Evolutionary conservation across 164 flowering plant species (phyloP), one percentile per base, ranked within the genome.

Genomic region (Pachysandra terminalis): DNA sequence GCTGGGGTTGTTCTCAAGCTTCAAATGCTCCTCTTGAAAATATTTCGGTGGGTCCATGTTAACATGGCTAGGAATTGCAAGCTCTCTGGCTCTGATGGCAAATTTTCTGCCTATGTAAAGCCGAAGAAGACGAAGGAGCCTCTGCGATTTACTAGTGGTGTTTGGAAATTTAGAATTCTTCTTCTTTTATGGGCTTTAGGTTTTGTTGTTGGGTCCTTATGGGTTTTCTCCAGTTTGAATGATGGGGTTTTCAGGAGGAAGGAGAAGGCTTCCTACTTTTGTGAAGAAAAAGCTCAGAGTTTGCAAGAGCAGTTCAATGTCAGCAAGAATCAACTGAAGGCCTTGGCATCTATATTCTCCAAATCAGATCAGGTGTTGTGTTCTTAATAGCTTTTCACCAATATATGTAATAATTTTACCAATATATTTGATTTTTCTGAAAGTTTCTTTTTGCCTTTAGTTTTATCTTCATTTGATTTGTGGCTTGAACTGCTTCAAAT

Each of bases 21-120:
- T 55, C 81, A 80, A 37, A 78, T 78, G 65, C 64, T 73, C 26
- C 72, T 82, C 59, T 61, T 82, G 74, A 83, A 71, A 76, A 78
- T 74, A 77, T 78, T 81, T 69, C 70, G 70, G 81, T 83, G 83
- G 85, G 73, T 76, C 78, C 73, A 83, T 71, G 74, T 76, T 49
- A 81, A 67, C 41, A 89, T 89, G 96, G 80, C 91, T 65, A 65
- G 79, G 72, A 79, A 82, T 81, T 75, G 79, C 76, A 81, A 77
- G 74, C 45, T 71, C 19, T 73, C 80, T 73, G 75, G 77, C 25
- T 72, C 64, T 64, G 81, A 73, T 74, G 77, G 81, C 27, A 74
- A 55, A 19, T 54, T 81, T 4, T 53, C 78, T 21, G 51, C 68
- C n/a, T 73, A 68, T 72, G 76, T 67, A 52, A 85, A 79, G 79